Percentiles rank a stretch among this genome's conserved stretches.
Evolutionary conservation across 768 basidiomycete species (phyloP).

Genomic region (Leccinellum albellum): DNA sequence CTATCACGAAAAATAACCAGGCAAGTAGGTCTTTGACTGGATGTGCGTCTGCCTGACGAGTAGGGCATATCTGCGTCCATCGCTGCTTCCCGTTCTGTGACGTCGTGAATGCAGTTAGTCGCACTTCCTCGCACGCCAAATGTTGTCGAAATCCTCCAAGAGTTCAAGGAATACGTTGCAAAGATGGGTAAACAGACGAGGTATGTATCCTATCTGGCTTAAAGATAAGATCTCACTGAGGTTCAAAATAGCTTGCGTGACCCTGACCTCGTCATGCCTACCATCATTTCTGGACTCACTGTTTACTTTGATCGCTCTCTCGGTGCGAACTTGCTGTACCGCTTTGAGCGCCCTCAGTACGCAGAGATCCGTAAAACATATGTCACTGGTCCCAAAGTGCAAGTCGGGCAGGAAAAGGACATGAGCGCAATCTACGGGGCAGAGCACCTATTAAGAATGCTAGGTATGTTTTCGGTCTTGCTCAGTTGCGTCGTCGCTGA

Average conservation of each 20-base stretch:
- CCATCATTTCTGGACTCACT: slow-evolving; percentile 79
- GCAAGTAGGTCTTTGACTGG: slow-evolving; percentile 35
- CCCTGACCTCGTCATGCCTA: slow-evolving; percentile 65
- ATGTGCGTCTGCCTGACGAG: neutral
- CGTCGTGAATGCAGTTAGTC: slow-evolving; percentile 58
- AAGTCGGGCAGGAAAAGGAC: slow-evolving; percentile 67
- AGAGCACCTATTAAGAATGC: slow-evolving; percentile 87
- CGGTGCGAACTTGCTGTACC: slow-evolving; percentile 87
- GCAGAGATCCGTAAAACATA: slow-evolving; percentile 70
- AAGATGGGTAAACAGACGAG: slow-evolving; percentile 43
- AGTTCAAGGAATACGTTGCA: slow-evolving; percentile 68
- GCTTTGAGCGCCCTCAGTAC: slow-evolving; percentile 94
- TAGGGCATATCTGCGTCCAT: neutral
- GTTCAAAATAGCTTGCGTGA: slow-evolving; percentile 53
- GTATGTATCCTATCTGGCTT: slow-evolving; percentile 31
- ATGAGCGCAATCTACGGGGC: slow-evolving; percentile 93
- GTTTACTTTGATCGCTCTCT: slow-evolving; percentile 93
- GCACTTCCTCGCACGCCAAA: slow-evolving; percentile 76
- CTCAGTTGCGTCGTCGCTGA: slow-evolving; percentile 6
- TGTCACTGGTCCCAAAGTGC: slow-evolving; percentile 68
- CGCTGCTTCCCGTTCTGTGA: neutral
- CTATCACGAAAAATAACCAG: slow-evolving; percentile 91
- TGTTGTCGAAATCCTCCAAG: slow-evolving; percentile 70
- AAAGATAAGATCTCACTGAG: neutral
- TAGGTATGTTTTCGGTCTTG: slow-evolving; percentile 56